These are phyloP conservation scores for Fusarium camptoceras DNA, from an alignment of 2,329 filamentous ascomycete species.

Conservation along the genomic window DNA sequence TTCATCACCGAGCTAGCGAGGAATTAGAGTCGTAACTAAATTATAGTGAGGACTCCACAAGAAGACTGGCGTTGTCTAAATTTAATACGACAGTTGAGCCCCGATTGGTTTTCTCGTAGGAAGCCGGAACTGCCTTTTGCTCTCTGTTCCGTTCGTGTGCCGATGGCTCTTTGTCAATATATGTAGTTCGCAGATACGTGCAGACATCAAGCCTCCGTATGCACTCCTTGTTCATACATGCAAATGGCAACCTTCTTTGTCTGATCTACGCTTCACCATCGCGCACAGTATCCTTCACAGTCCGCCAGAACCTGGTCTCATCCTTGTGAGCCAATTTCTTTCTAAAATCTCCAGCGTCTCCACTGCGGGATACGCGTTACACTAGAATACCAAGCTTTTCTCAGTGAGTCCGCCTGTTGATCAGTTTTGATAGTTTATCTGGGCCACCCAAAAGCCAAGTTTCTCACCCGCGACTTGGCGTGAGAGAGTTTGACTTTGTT, in stretches of 20 bases:
- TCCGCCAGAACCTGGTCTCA: conserved; percentile 5
- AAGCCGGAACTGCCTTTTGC: background rate
- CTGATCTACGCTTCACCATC: conserved; percentile 15
- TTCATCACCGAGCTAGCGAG: conserved; percentile 11
- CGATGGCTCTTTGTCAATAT: background rate
- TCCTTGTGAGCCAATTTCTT: conserved; percentile 36
- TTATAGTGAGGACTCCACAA: conserved; percentile 12
- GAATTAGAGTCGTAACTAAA: conserved; percentile 42
- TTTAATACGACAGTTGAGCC: conserved; percentile 24
- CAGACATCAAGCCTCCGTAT: background rate
- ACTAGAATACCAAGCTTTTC: conserved; percentile 45
- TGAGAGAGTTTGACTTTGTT: background rate
- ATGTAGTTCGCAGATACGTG: background rate
- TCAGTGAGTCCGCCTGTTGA: conserved; percentile 33
- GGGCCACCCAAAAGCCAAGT: conserved; percentile 12
- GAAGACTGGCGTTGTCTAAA: conserved; percentile 17
- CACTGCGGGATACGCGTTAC: conserved; percentile 35
- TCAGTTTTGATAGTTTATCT: conserved; percentile 21
- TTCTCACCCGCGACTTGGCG: conserved; percentile 2
- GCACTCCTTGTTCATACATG: conserved; percentile 14
- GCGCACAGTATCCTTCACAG: conserved; percentile 38
- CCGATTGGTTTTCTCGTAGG: conserved; percentile 2
- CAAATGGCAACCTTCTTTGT: conserved; percentile 24
- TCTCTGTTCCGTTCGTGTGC: background rate
- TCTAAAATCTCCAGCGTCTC: conserved; percentile 36